Evolutionary conservation across 2,329 filamentous ascomycete genomes (phyloP).

Genomic region (Chaetomiaceae sp.): DNA sequence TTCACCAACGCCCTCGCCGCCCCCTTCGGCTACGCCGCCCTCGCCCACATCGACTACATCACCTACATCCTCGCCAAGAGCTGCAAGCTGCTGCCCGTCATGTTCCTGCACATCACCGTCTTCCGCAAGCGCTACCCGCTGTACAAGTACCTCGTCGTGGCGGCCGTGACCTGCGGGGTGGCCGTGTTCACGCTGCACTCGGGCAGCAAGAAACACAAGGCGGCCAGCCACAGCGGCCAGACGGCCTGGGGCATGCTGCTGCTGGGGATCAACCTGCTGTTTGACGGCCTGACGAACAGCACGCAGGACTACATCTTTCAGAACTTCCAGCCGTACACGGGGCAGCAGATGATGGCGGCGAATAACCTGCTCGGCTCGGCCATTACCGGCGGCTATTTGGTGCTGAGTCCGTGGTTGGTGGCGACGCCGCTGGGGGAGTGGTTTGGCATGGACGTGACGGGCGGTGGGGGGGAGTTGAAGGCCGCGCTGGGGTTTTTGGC

Average conservation of each 20-base stretch:
- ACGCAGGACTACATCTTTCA: conserved; percentile 94
- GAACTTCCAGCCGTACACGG: conserved; percentile 73
- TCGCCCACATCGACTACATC: conserved; percentile 95
- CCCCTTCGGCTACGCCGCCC: conserved; percentile 91
- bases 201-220: conserved; percentile 47
- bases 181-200: conserved; percentile 91
- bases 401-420: conserved; percentile 76
- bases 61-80: conserved; percentile 96
- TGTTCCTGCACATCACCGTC: conserved; percentile 90
- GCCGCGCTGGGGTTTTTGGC: conserved; percentile 78
- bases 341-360: conserved; percentile 99
- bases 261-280: conserved; percentile 82
- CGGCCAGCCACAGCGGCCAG: conserved; percentile 46
- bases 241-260: conserved; percentile 76
- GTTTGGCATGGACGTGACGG: conserved; percentile 61
- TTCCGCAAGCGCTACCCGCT: conserved; percentile 86
- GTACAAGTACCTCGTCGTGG: conserved; percentile 94
- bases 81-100: conserved; percentile 98
- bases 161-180: conserved; percentile 85
- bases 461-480: conserved; percentile 65
- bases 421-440: conserved; percentile 60
- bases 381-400: conserved; percentile 71
- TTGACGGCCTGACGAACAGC: conserved; percentile 93
- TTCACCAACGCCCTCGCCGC: conserved; percentile 83
- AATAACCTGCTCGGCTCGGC: conserved; percentile 84